These are phyloP conservation scores for Clarireedia monteithiana DNA, from an alignment of 2,329 filamentous ascomycete species.

Conservation along the genomic window DNA sequence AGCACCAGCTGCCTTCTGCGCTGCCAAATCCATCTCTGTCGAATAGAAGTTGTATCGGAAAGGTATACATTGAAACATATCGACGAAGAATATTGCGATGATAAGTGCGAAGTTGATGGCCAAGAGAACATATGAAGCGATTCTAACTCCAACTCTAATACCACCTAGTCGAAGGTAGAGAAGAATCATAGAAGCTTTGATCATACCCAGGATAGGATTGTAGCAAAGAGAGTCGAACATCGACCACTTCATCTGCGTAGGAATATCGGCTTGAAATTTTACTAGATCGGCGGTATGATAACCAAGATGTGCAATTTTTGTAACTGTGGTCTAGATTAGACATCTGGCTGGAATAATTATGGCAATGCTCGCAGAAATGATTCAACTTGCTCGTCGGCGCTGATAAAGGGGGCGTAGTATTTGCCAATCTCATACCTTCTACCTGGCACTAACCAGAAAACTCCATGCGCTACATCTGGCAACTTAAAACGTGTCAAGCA, in stretches of 20 bases:
- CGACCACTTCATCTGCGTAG: constrained; percentile 11
- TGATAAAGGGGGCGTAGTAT: too few species aligned
- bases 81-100: constrained; percentile 32
- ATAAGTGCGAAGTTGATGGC: constrained; percentile 26
- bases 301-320: constrained; percentile 15
- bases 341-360: too few species aligned
- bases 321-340: constrained; percentile 10
- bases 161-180: constrained; percentile 37
- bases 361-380: too few species aligned
- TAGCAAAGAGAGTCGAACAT: constrained; percentile 31
- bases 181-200: constrained; percentile 39
- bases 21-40: constrained; percentile 8
- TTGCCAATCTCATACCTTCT: too few species aligned
- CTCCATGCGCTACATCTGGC: too few species aligned
- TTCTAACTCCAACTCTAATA: constrained; percentile 16
- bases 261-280: background rate
- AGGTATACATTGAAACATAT: constrained; percentile 33
- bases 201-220: constrained; percentile 38
- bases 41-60: constrained; percentile 11
- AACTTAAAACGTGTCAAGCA: too few species aligned
- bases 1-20: constrained; percentile 3
- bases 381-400: too few species aligned
- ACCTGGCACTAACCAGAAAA: too few species aligned
- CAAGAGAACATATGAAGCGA: constrained; percentile 8
- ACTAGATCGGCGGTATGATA: constrained; percentile 12